Conservation (phyloP, 1,284 basidiomycete genomes). For the Athelia psychrophila region DNA sequence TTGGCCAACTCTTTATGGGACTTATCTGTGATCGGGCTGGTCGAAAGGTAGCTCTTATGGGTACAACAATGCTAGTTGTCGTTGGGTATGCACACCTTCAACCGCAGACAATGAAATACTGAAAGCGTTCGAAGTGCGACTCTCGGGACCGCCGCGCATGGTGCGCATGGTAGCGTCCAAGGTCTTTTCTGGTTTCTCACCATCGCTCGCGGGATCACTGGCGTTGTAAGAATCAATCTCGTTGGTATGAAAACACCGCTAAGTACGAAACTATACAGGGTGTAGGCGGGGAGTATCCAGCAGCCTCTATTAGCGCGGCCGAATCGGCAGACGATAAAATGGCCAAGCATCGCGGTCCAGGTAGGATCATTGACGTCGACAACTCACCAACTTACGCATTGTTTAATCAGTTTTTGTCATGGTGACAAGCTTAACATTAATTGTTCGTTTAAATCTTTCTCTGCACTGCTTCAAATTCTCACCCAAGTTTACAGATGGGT, state of each 20-base stretch:
- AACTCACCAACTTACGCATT: conserved; percentile 3
- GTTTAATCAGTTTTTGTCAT: conserved; percentile 56
- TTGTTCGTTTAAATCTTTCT: conserved; percentile 25
- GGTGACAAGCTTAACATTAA: conserved; percentile 71
- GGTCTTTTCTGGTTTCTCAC: conserved; percentile 81
- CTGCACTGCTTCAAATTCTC: neutral
- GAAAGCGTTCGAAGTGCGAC: conserved; percentile 71
- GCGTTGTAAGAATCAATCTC: conserved; percentile 46
- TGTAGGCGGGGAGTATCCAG: conserved; percentile 78
- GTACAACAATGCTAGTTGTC: no score
- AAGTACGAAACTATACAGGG: conserved; percentile 35
- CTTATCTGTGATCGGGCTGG: conserved; percentile 71
- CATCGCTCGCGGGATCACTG: conserved; percentile 68
- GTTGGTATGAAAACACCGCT: conserved; percentile 3
- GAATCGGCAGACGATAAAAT: conserved; percentile 76
- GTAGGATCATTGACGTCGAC: conserved; percentile 24
- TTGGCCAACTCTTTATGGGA: conserved; percentile 68
- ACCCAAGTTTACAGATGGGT: conserved; percentile 46
- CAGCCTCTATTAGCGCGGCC: conserved; percentile 62
- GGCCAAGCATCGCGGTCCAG: conserved; percentile 57
- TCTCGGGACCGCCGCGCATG: conserved; percentile 70
- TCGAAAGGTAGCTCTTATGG: conserved; percentile 62
- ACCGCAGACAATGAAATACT: conserved; percentile 19
- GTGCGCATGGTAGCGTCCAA: conserved; percentile 50
- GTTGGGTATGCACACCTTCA: no score